Evolutionary conservation across 768 basidiomycete species (phyloP).

Genomic region (Holtermanniella nyarrowii): DNA sequence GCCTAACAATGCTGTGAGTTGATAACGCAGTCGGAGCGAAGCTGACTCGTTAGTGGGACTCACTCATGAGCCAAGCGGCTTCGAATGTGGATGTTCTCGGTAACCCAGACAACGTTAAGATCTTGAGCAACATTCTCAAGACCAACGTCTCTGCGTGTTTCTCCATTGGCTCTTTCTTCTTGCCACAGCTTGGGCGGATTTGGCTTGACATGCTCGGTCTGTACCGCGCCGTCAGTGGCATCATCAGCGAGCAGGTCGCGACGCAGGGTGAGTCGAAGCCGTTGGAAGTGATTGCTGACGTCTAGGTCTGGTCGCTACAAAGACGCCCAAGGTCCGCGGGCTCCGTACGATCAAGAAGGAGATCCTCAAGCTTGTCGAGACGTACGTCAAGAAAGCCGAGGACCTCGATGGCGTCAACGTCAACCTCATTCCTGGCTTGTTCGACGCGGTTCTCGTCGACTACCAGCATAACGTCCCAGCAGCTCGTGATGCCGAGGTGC

Average conservation of each 20-base stretch:
- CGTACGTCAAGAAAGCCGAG: conserved; percentile 93
- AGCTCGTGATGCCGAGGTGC: conserved; percentile 89
- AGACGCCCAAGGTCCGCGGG: conserved; percentile 90
- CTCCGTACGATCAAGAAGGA: conserved; percentile 97
- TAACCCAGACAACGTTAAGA: conserved; percentile 88
- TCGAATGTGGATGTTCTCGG: conserved; percentile 84
- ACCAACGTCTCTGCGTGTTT: conserved; percentile 97
- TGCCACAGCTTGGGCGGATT: conserved; percentile 90
- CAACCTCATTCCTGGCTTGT: conserved; percentile 84
- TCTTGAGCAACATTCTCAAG: conserved; percentile 90
- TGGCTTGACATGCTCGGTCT: conserved; percentile 97
- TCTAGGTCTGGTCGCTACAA: conserved; percentile 78
- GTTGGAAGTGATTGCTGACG: background rate
- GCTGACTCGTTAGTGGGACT: conserved; percentile 66
- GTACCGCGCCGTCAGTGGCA: conserved; percentile 92
- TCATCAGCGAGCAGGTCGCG: conserved; percentile 85
- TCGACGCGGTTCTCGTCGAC: conserved; percentile 96
- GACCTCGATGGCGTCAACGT: conserved; percentile 85
- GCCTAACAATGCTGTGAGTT: conserved; percentile 83
- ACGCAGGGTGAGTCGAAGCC: conserved; percentile 52
- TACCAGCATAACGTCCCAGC: conserved; percentile 88
- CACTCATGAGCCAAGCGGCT: conserved; percentile 88
- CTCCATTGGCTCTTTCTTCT: conserved; percentile 91
- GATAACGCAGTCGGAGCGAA: background rate
- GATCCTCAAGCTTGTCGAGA: conserved; percentile 92